Evolutionary conservation across 441 rosid species (phyloP), one percentile per base, ranked within the genome.

Genomic region (Pelargonium myrrhifolium): DNA sequence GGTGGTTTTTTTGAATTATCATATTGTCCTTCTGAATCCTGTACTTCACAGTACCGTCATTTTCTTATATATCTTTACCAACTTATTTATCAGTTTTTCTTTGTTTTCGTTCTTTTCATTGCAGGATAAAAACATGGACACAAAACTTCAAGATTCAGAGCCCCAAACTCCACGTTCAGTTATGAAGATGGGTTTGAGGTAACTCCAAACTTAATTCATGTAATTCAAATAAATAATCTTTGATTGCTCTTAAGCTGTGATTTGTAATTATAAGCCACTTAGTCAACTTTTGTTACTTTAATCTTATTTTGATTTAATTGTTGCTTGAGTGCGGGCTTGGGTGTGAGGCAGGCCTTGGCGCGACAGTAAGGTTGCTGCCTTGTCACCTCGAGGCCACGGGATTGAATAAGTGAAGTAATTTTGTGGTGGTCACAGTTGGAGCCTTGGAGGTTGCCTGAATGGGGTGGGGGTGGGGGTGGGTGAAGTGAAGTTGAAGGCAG

Each of bases 91-190:
- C 28, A 56, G 12, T 56, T 66, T 79, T 60, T 72, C 22, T 53
- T 17, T 53, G 22, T 53, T 17, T 53, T 49, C 8, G 7, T 49
- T 15, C 71, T 74, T 58, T 24, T 74, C 60, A 59, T 71, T 81
- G 68, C 89, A 96, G 99, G 99, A 90, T 66, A 88, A 86, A 80
- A 87, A 87, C 80, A 93, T 87, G 62, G 96, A 90, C 76, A 76
- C 75, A 56, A 96, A 86, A 81, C 75, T 82, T 80, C 96, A 86
- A 72, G 98, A 93, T 75, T 89, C 97, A 2, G 99, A 91, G 93
- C 97, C 99, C 71, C 89, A 87, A 71, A 93, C 98, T 76, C 98
- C 98, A 72, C 87, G 78, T 80, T 89, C 99, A 65, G 89, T 79
- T 69, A 74, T 86, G 75, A 96, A 87, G 82, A 87, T 89, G 89